Percentiles rank a stretch among this genome's conserved stretches.
Conservation (phyloP, 352 stramenopile species). For the Peronospora tabacina region DNA sequence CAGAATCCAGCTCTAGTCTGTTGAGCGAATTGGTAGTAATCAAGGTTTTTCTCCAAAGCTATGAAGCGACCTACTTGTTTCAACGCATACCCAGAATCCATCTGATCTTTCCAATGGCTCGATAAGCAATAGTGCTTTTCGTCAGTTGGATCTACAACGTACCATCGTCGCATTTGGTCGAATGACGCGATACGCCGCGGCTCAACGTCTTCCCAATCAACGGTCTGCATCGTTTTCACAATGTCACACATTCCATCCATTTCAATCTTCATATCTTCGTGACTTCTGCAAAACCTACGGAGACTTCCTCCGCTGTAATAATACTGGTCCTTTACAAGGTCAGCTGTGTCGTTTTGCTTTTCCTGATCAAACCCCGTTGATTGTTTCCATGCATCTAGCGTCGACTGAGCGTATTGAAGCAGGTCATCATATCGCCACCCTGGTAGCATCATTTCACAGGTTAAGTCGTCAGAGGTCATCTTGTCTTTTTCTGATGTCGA, state of each 20-base stretch:
- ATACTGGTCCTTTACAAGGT: conserved; percentile 18
- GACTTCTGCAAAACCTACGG: conserved; percentile 16
- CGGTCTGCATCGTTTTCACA: conserved; percentile 2
- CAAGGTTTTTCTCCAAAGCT: conserved; percentile 3
- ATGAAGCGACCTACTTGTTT: conserved; percentile 17
- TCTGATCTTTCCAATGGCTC: conserved; percentile 8
- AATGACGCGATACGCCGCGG: not conserved
- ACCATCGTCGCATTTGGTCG: conserved; percentile 22
- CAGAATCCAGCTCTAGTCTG: conserved; percentile 14
- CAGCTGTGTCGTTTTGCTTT: not conserved
- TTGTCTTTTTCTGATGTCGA: conserved; percentile 13
- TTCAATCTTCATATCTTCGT: conserved; percentile 13
- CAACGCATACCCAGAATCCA: conserved; percentile 25
- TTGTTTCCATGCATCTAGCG: conserved; percentile 15
- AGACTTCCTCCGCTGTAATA: conserved; percentile 30
- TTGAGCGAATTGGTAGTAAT: conserved; percentile 13
- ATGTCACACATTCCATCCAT: conserved; percentile 11
- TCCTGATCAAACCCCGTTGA: conserved; percentile 11
- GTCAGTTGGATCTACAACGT: conserved; percentile 16
- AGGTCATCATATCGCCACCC: conserved; percentile 20
- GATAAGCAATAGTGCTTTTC: conserved; percentile 17
- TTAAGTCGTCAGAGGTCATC: conserved; percentile 1
- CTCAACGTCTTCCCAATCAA: conserved; percentile 9
- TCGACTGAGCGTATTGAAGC: conserved; percentile 14
- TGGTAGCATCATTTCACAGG: conserved; percentile 15